Base-by-base conservation (phyloP, 192 early-diverging fungal genomes). In the Linnemannia hyalina region DNA sequence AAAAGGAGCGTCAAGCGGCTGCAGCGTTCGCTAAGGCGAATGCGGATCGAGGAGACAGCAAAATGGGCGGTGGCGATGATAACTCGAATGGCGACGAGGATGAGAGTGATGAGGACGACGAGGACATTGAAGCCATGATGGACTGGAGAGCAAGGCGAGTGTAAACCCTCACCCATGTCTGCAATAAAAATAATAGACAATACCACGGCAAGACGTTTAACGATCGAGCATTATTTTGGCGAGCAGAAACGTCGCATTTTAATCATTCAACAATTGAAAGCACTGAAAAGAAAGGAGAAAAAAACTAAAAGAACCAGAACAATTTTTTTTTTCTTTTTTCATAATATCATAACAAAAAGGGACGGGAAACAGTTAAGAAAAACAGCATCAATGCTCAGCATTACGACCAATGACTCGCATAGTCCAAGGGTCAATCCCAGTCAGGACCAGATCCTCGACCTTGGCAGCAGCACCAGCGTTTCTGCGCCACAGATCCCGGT, bases 121-220 rank as follows among this genome's bases (percentile, higher is more conserved):
- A 86, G 47, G 83, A 86, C 41, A 86, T 86, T 57, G 83, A 86
- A 35, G 83, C 83, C 68, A 86, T 86, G 83, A 86, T 86, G 79
- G 83, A 86, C 55, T 86, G 83, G 83, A 73, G 83, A 22, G 83
- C 83, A 68, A 76, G 65, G 60, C 68, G 83, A 32, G 47, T 86
- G 29, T 85, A 72, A 78, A 11, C 2, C 15, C 13, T 42, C 38
- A 42, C 23, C 41, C 13, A 1, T 23, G 32, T 11, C 68, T 29
- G 10, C 3, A 60, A 79, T 29, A 22, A 57, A 72, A 40, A 52
- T 0, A 63, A 68, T 49, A 57, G 36, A 72, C 41, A 81, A 72
- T 23, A 81, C 73, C 49, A 18, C 18, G 20, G 5, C 49, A 18
- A 22, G 4, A 18, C 0, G 5, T 52, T 22, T 15, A 3, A 9